A percentile compares a stretch with the other conserved stretches of the same genome.
Evolutionary conservation across 257 asterid genomes (phyloP).

Genomic region (Solanum habrochaites): DNA sequence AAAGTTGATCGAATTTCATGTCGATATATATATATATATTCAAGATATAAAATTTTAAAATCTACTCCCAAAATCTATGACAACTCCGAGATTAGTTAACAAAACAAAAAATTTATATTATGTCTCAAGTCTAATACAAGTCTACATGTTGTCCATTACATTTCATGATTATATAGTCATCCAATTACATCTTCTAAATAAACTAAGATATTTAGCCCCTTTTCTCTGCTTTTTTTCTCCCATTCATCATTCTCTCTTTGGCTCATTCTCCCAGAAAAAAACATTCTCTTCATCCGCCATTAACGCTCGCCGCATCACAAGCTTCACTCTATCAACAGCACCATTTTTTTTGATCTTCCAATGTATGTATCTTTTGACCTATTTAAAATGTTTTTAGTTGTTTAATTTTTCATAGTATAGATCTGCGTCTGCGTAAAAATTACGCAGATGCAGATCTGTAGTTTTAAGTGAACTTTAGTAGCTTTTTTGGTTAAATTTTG

Average conservation of each 20-base stretch:
- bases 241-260: neutral
- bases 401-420: neutral
- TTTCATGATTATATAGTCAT: neutral
- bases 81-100: neutral
- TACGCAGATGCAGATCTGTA: neutral
- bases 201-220: neutral
- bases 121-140: neutral
- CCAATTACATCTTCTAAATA: neutral
- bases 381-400: neutral
- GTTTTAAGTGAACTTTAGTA: neutral
- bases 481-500: neutral
- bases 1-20: neutral
- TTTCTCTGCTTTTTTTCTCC: neutral
- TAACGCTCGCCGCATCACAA: neutral
- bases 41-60: no score
- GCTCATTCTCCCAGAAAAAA: neutral
- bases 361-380: neutral
- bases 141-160: neutral
- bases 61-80: neutral
- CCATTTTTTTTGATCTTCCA: neutral
- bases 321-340: neutral
- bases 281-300: neutral
- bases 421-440: neutral
- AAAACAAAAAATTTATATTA: neutral
- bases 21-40: no score